phyloP scores from a whole-genome alignment of 2,329 filamentous ascomycete genomes.

The Elsinoe batatas region DNA sequence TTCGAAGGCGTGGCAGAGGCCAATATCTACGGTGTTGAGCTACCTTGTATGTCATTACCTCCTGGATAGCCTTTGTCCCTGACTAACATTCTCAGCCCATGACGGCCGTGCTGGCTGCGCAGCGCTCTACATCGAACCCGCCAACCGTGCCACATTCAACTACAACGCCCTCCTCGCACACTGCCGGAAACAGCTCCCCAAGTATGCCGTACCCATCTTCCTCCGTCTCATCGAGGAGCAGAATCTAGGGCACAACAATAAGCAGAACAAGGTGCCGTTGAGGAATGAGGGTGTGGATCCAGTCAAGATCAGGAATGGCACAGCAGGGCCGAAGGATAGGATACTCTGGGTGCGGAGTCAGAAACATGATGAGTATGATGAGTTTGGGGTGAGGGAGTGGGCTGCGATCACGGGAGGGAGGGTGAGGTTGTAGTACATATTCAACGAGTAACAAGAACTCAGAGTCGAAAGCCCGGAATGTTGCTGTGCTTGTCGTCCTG shows the following conservation, averaged over 20 bases:
- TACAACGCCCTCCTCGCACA: constrained; percentile 51
- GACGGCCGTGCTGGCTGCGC: constrained; percentile 47
- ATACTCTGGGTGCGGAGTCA: constrained; percentile 40
- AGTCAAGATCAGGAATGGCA: constrained; percentile 35
- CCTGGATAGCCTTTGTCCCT: background rate
- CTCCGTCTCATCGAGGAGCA: constrained; percentile 47
- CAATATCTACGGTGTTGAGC: constrained; percentile 41
- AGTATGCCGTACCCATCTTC: constrained; percentile 68
- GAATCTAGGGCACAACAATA: constrained; percentile 57
- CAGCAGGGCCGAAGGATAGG: constrained; percentile 35
- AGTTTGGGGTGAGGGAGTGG: constrained; percentile 53
- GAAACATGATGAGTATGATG: constrained; percentile 43
- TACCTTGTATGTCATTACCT: constrained; percentile 26
- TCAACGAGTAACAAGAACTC: no score
- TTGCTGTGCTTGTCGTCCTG: no score
- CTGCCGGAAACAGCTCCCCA: constrained; percentile 51
- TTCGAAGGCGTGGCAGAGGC: constrained; percentile 37
- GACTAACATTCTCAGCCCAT: constrained; percentile 21
- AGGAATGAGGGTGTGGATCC: constrained; percentile 58
- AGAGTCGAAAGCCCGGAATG: no score
- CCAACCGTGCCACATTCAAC: constrained; percentile 41
- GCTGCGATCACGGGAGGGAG: constrained; percentile 35
- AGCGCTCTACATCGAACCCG: constrained; percentile 47
- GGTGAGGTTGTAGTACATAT: constrained; percentile 21
- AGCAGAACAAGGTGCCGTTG: constrained; percentile 67